Evolutionary conservation across 75 land plant genomes (phyloP), one percentile per base, ranked within the genome.

Genomic region (Selaginella tamariscina): DNA sequence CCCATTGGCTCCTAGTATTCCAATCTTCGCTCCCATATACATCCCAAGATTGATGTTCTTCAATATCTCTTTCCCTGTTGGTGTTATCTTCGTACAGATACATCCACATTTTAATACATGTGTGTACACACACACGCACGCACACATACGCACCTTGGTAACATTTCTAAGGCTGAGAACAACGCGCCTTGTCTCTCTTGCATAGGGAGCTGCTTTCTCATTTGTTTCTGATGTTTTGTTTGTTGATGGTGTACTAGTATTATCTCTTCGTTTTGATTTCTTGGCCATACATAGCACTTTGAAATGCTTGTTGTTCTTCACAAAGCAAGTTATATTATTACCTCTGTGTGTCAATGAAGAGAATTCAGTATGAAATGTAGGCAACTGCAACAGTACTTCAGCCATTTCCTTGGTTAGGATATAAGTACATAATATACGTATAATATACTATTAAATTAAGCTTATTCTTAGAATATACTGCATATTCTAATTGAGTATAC

Each of bases 1-100:
- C 22, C 76, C 76, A 62, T 74, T 74, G 2, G 76, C 31, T 21
- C 76, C 76, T 2, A 74, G 60, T 0, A 74, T 63, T 18, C 76
- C 76, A 30, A 74, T 74, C 65, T 74, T 74, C 29, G 76, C 76
- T 21, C 76, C 76, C 73, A 69, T 56, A 30, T 74, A 74, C 76
- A 74, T 74, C 27, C 76, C 76, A 26, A 74, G 27, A 55, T 70
- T 74, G 65, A 74, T 69, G 33, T 69, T 49, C 18, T 74, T 74
- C 24, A 74, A 54, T 1, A 74, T 31, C 65, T 74, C 72, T 59
- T 74, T 74, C 28, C 76, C 76, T 30, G 32, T 62, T 27, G 76
- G 76, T 23, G 76, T 74, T 28, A 74, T 65, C 75, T 73, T 1
- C n/a, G 49, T 5, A 39, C 49, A 15, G 49, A 39, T 39, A 5